phyloP scores from a whole-genome alignment of 371 early-diverging fungal species.

The Actinomortierella ambigua region DNA sequence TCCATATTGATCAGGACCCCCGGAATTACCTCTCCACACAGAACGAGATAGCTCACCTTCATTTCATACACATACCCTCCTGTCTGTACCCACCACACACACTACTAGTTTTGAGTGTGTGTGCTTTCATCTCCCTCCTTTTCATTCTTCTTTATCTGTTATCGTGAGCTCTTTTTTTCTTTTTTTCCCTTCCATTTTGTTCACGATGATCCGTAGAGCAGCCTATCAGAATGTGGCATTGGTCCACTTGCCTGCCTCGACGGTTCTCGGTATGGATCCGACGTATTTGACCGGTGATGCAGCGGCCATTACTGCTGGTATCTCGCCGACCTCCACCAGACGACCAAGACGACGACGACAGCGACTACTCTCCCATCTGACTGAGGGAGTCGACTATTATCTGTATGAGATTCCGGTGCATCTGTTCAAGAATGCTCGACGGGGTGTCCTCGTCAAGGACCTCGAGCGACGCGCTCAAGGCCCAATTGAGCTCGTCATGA shows the following conservation, averaged over 20 bases:
- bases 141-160: background rate
- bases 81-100: background rate
- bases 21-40: background rate
- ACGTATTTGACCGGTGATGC: background rate
- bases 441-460: slow-evolving; percentile 36
- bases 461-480: slow-evolving; percentile 17
- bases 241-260: background rate
- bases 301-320: background rate
- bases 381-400: background rate
- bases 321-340: background rate
- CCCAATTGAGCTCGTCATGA: no score
- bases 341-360: background rate
- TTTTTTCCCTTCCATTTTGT: background rate
- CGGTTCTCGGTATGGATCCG: background rate
- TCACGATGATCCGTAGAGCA: slow-evolving; percentile 37
- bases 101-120: background rate
- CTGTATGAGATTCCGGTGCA: slow-evolving; percentile 14
- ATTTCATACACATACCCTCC: background rate
- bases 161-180: background rate
- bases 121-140: no score
- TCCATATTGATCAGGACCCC: background rate
- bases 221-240: slow-evolving; percentile 31
- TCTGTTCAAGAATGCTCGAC: slow-evolving; percentile 18
- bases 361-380: background rate
- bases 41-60: background rate